These are phyloP conservation scores for Flaveria linearis DNA, from an alignment of 129 eudicot species.

Conservation along the genomic window DNA sequence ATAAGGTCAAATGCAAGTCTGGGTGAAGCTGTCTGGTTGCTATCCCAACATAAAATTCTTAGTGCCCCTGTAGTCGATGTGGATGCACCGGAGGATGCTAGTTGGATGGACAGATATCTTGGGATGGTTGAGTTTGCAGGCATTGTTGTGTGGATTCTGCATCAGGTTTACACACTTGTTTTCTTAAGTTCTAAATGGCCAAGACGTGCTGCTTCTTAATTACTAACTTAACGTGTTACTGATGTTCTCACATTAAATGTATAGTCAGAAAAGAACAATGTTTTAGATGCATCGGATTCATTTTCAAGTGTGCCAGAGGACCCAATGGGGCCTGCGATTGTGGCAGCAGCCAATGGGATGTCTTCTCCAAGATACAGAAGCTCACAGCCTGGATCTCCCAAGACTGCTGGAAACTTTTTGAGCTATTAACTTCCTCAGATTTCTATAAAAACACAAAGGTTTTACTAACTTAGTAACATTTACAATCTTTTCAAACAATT, in stretches of 20 bases:
- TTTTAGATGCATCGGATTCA: slow-evolving; percentile 27
- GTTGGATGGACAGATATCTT: slow-evolving; percentile 92
- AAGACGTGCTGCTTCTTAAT: background rate
- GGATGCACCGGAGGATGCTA: slow-evolving; percentile 86
- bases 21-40: slow-evolving; percentile 80
- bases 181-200: slow-evolving; percentile 3
- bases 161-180: slow-evolving; percentile 57
- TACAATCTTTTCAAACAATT: background rate
- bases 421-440: slow-evolving; percentile 79
- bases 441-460: slow-evolving; percentile 88
- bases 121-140: slow-evolving; percentile 98
- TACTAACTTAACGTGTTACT: background rate
- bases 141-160: slow-evolving; percentile 92
- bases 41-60: slow-evolving; percentile 69
- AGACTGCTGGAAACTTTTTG: slow-evolving; percentile 85
- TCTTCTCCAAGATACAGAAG: slow-evolving; percentile 73
- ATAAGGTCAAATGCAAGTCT: slow-evolving; percentile 78
- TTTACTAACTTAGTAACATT: background rate
- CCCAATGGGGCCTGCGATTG: slow-evolving; percentile 48
- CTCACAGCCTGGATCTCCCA: slow-evolving; percentile 67
- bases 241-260: slow-evolving; percentile 8
- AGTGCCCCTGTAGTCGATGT: slow-evolving; percentile 93
- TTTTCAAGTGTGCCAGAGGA: slow-evolving; percentile 32
- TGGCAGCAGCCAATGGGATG: slow-evolving; percentile 69
- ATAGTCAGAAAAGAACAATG: slow-evolving; percentile 76